A percentile compares a stretch with the other conserved stretches of the same genome.
These are phyloP conservation scores for Cudoniella acicularis DNA, from an alignment of 495 filamentous ascomycete genomes.

Conservation along the genomic window DNA sequence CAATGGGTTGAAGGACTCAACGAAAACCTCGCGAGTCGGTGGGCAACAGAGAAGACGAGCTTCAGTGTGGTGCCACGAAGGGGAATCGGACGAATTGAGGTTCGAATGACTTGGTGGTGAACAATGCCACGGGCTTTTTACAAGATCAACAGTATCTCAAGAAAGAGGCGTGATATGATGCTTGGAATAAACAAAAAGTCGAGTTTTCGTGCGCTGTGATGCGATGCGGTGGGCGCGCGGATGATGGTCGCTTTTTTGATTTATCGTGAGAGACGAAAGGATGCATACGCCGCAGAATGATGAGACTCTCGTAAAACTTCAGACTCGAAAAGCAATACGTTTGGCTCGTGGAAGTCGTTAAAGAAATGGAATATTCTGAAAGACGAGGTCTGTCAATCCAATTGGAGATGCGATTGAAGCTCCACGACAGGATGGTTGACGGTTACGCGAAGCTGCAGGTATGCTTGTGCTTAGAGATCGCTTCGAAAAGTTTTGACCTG, in stretches of 20 bases:
- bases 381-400: slow-evolving; percentile 25
- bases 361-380: slow-evolving; percentile 27
- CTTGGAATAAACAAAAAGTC: slow-evolving; percentile 5
- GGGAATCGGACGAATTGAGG: background rate
- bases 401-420: slow-evolving; percentile 29
- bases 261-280: slow-evolving; percentile 22
- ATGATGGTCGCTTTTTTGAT: slow-evolving; percentile 21
- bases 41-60: background rate
- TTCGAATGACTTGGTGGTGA: background rate
- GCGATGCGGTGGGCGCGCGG: slow-evolving; percentile 22
- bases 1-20: slow-evolving; percentile 16
- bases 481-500: slow-evolving; percentile 28
- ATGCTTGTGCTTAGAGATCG: slow-evolving; percentile 30
- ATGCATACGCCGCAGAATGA: slow-evolving; percentile 28
- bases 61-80: background rate
- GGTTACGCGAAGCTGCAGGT: slow-evolving; percentile 33
- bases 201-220: slow-evolving; percentile 18
- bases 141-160: background rate
- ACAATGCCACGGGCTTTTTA: background rate
- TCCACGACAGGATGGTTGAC: slow-evolving; percentile 25
- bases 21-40: slow-evolving; percentile 13
- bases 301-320: slow-evolving; percentile 31
- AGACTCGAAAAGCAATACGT: slow-evolving; percentile 42
- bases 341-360: slow-evolving; percentile 60
- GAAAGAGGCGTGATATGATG: background rate